Percentiles rank a stretch among this genome's conserved stretches.
These are phyloP conservation scores for Ilyonectria destructans DNA, from an alignment of 2,329 filamentous ascomycete species.

Conservation along the genomic window DNA sequence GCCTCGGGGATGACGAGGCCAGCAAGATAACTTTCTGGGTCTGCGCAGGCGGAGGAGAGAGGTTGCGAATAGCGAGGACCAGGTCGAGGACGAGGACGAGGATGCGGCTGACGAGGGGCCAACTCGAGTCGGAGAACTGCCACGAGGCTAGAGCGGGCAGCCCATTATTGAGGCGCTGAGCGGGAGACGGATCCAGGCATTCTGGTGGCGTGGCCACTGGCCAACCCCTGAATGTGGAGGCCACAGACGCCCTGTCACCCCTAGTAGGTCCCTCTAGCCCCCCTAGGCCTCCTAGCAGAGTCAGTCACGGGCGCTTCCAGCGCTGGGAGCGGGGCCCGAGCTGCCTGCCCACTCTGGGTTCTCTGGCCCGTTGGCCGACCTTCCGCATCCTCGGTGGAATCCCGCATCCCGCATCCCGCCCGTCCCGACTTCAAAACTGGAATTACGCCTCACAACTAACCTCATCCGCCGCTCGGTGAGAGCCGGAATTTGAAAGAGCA, in stretches of 20 bases:
- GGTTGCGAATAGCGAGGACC: constrained; percentile 2
- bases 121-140: neutral
- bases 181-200: neutral
- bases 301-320: constrained; percentile 25
- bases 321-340: constrained; percentile 37
- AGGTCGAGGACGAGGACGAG: constrained; percentile 12
- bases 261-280: neutral
- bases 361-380: constrained; percentile 18
- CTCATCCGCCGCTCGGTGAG: constrained; percentile 20
- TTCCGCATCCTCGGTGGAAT: constrained; percentile 4
- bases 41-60: constrained; percentile 5
- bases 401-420: constrained; percentile 13
- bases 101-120: constrained; percentile 19
- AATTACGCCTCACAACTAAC: constrained; percentile 18
- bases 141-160: constrained; percentile 12
- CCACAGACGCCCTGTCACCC: constrained; percentile 9
- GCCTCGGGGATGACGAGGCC: constrained; percentile 26
- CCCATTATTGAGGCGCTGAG: constrained; percentile 7
- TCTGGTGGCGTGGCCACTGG: constrained; percentile 27
- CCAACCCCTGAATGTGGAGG: constrained; percentile 18
- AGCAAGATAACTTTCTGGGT: neutral
- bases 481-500: neutral
- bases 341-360: neutral
- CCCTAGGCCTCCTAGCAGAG: neutral
- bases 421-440: constrained; percentile 13